Evolutionary conservation across 345 rosid genomes (phyloP).

Genomic region (Camelina sativa): DNA sequence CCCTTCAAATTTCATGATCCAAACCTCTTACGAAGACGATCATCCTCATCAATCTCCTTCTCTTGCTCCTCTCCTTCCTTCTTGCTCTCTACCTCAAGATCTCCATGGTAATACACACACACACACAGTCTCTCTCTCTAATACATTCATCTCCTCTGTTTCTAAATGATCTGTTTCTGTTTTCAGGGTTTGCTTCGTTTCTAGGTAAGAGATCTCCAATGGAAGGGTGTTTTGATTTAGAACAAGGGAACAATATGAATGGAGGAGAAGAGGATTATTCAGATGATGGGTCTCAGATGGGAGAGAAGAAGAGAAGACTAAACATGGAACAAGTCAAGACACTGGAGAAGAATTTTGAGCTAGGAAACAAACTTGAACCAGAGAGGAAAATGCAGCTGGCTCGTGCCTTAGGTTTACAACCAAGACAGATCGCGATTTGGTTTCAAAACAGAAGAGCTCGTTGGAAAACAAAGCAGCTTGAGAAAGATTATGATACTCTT

Average conservation of each 20-base stretch:
- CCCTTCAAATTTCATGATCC: conserved; percentile 87
- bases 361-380: conserved; percentile 97
- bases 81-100: conserved; percentile 77
- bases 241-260: conserved; percentile 47
- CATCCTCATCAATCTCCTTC: conserved; percentile 62
- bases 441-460: conserved; percentile 97
- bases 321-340: conserved; percentile 94
- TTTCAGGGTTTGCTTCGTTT: conserved; percentile 77
- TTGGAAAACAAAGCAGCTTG: conserved; percentile 97
- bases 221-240: conserved; percentile 58
- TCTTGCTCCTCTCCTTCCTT: conserved; percentile 56
- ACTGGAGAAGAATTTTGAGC: conserved; percentile 91
- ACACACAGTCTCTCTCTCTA: not conserved
- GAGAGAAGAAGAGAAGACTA: conserved; percentile 95
- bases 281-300: conserved; percentile 92
- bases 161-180: conserved; percentile 23
- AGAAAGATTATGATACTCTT: conserved; percentile 90
- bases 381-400: conserved; percentile 99
- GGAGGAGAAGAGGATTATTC: conserved; percentile 87
- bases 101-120: conserved; percentile 61
- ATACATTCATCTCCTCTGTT: conserved; percentile 5
- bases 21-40: conserved; percentile 68
- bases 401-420: conserved; percentile 89
- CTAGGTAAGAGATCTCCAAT: conserved; percentile 83
- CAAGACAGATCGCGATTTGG: conserved; percentile 98